Evolutionary conservation across 768 basidiomycete species (phyloP).

Genomic region (Pleurotus citrinopileatus): DNA sequence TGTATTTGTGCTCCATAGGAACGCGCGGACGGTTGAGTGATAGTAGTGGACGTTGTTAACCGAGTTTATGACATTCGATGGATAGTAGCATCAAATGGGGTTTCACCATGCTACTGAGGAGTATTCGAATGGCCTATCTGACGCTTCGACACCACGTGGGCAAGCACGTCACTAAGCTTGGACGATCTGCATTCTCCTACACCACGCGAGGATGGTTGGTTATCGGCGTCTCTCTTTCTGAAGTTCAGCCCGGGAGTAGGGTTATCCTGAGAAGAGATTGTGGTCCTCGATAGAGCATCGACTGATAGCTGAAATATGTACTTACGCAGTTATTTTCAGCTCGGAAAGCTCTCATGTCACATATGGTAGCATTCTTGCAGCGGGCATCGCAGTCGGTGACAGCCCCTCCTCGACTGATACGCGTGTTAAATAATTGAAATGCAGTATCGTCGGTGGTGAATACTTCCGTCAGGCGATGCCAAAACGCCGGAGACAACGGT

Average conservation of each 20-base stretch:
- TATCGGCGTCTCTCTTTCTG: not conserved
- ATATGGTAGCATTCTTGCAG: slow-evolving; percentile 40
- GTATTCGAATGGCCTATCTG: not conserved
- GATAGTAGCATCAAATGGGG: not conserved
- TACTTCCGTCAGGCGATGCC: slow-evolving; percentile 57
- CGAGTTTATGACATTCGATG: not conserved
- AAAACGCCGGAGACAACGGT: slow-evolving; percentile 50
- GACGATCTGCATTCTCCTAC: not conserved
- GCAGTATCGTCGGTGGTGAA: slow-evolving; percentile 44
- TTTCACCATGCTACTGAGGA: slow-evolving; percentile 2
- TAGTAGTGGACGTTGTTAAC: not conserved
- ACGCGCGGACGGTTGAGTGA: not conserved
- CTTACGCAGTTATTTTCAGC: slow-evolving; percentile 42
- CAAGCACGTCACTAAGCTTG: not conserved
- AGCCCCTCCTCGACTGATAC: slow-evolving; percentile 36
- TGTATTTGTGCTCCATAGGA: not conserved
- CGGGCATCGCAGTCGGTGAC: slow-evolving; percentile 30
- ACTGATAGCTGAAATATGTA: not conserved
- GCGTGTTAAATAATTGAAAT: slow-evolving; percentile 44
- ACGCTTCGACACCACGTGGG: not conserved
- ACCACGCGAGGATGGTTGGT: not conserved
- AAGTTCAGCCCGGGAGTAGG: not conserved
- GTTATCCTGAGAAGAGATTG: not conserved
- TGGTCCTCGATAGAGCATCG: not conserved
- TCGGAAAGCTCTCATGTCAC: slow-evolving; percentile 40